A percentile compares a stretch with the other conserved stretches of the same genome.
These are phyloP conservation scores for Exophiala sp. DNA, from an alignment of 2,329 filamentous ascomycete species.

Conservation along the genomic window DNA sequence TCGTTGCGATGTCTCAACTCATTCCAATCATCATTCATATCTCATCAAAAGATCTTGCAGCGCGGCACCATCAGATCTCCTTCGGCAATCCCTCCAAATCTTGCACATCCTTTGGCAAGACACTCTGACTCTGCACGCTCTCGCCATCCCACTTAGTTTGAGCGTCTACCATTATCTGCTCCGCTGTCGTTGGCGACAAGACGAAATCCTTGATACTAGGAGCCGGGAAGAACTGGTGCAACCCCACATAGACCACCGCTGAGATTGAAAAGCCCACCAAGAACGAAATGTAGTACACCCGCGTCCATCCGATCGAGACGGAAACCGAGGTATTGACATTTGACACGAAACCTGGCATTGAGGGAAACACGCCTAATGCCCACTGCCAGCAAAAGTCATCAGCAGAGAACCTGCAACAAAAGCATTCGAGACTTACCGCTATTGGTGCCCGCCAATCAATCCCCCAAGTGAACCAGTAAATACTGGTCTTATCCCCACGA, in stretches of 20 bases:
- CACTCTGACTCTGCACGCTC: neutral
- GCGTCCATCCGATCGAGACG: constrained; percentile 34
- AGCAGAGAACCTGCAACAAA: neutral
- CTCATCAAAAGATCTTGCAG: neutral
- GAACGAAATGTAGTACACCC: constrained; percentile 44
- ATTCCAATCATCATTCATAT: neutral
- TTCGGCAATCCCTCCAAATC: constrained; percentile 6
- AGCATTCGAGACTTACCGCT: constrained; percentile 26
- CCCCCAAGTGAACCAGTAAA: constrained; percentile 45
- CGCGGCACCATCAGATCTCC: constrained; percentile 4
- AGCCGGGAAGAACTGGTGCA: constrained; percentile 19
- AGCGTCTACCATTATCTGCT: constrained; percentile 10
- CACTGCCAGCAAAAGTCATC: constrained; percentile 27
- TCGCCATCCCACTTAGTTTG: constrained; percentile 14
- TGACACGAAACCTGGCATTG: constrained; percentile 32
- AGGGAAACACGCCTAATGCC: constrained; percentile 35
- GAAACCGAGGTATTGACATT: constrained; percentile 24
- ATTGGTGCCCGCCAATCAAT: constrained; percentile 43
- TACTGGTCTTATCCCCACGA: constrained; percentile 32
- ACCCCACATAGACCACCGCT: constrained; percentile 31
- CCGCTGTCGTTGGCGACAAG: neutral
- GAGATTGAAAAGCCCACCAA: constrained; percentile 40
- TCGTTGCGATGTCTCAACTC: too few relatives aligned
- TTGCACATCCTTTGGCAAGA: neutral
- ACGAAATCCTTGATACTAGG: constrained; percentile 17